A percentile compares a stretch with the other conserved stretches of the same genome.
Evolutionary conservation across 371 early-diverging fungal species (phyloP).

Genomic region (Astathelohania contejeani): DNA sequence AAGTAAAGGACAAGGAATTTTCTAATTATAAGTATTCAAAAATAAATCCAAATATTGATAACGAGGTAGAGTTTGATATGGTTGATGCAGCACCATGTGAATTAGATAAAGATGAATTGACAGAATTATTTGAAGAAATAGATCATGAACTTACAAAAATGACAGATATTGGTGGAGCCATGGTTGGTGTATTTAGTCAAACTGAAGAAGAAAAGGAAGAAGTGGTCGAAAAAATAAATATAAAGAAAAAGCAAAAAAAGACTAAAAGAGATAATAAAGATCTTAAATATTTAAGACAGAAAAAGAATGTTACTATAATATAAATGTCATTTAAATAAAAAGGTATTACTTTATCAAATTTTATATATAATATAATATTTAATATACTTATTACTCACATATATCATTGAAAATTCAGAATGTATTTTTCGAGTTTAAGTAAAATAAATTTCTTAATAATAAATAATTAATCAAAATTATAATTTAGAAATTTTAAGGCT

Average conservation of each 20-base stretch:
- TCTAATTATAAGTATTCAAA: slow-evolving; percentile 21
- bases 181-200: slow-evolving; percentile 8
- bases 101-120: slow-evolving; percentile 7
- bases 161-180: slow-evolving; percentile 13
- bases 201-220: slow-evolving; percentile 3
- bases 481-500: too few relatives aligned
- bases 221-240: neutral
- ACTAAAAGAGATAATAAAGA: neutral
- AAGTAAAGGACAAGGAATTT: slow-evolving; percentile 19
- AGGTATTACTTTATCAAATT: neutral
- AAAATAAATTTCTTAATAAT: too few relatives aligned
- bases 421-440: too few relatives aligned
- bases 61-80: neutral
- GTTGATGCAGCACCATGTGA: neutral
- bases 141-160: slow-evolving; percentile 18
- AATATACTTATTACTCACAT: too few relatives aligned
- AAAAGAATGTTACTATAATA: neutral
- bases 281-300: neutral
- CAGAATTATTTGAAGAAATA: slow-evolving; percentile 20
- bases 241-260: neutral
- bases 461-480: too few relatives aligned
- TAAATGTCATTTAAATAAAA: neutral
- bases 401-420: too few relatives aligned
- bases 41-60: neutral
- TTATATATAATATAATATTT: too few relatives aligned